These are phyloP conservation scores for Houttuynia cordata DNA, from an alignment of 164 flowering plant genomes.

Conservation along the genomic window DNA sequence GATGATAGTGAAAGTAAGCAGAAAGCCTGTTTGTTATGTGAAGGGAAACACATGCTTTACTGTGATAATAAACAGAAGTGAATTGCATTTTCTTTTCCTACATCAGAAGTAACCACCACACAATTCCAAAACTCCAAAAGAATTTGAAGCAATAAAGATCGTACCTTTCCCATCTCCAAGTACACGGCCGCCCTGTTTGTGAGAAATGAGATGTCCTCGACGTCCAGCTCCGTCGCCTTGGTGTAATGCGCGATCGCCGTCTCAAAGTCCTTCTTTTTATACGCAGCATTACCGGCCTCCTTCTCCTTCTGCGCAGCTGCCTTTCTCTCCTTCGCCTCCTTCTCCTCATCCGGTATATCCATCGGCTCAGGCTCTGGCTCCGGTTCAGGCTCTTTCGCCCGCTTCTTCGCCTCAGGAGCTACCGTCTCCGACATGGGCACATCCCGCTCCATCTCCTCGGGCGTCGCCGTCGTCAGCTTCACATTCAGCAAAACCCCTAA, in stretches of 20 bases:
- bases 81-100: no score
- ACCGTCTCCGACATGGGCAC: slow-evolving; percentile 9
- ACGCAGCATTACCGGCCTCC: slow-evolving; percentile 85
- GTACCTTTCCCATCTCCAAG: slow-evolving; percentile 94
- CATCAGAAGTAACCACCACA: no score
- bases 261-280: slow-evolving; percentile 95
- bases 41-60: no score
- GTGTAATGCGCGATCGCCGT: slow-evolving; percentile 67
- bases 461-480: slow-evolving; percentile 29
- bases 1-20: no score
- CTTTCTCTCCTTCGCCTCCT: slow-evolving; percentile 48
- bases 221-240: slow-evolving; percentile 69
- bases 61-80: no score
- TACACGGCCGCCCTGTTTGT: slow-evolving; percentile 91
- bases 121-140: background rate
- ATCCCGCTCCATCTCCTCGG: slow-evolving; percentile 38
- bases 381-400: slow-evolving; percentile 17
- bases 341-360: slow-evolving; percentile 53
- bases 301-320: slow-evolving; percentile 69
- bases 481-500: slow-evolving; percentile 69
- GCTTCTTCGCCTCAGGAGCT: slow-evolving; percentile 3
- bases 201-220: slow-evolving; percentile 74
- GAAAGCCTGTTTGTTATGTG: no score
- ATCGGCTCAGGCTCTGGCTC: slow-evolving; percentile 30
- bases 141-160: background rate